Evolutionary conservation across 352 stramenopile species (phyloP).

Genomic region (Phytopythium helicoides): DNA sequence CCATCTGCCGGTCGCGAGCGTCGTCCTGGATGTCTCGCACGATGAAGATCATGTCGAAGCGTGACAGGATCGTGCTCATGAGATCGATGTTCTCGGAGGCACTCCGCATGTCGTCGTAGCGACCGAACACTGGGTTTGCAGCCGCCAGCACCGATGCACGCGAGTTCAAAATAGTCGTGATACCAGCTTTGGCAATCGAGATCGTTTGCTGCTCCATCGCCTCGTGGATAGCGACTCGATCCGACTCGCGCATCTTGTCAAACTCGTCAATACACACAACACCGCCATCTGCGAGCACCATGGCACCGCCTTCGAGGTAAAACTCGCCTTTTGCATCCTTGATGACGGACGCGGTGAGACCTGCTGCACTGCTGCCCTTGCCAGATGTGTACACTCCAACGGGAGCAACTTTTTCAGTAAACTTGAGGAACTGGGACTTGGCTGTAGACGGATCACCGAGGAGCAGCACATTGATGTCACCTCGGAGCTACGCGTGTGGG

Average conservation of each 20-base stretch:
- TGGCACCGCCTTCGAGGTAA: conserved; percentile 97
- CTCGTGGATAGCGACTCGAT: conserved; percentile 98
- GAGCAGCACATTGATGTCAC: conserved; percentile 99
- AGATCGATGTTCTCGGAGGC: conserved; percentile 99
- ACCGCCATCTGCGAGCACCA: conserved; percentile 98
- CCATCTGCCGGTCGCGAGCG: conserved; percentile 95
- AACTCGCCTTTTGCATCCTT: conserved; percentile 96
- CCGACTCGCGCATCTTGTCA: conserved; percentile 95
- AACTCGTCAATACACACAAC: no score
- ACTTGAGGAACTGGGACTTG: conserved; percentile 99
- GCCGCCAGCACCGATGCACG: conserved; percentile 91
- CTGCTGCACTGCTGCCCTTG: conserved; percentile 97
- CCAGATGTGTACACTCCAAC: conserved; percentile 98
- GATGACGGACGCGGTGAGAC: conserved; percentile 97
- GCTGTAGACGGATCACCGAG: conserved; percentile 97
- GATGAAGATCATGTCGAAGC: conserved; percentile 99
- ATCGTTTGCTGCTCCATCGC: conserved; percentile 99
- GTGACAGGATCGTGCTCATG: conserved; percentile 98
- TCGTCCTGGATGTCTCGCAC: conserved; percentile 98
- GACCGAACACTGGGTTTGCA: conserved; percentile 97
- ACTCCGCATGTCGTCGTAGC: conserved; percentile 98
- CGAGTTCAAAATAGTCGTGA: conserved; percentile 98
- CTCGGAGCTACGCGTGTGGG: conserved; percentile 78
- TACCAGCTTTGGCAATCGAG: conserved; percentile 98
- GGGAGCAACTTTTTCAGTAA: conserved; percentile 94